Percentiles rank a stretch among this genome's conserved stretches.
Conservation (phyloP, 306 rosid genomes). For the Prunus mongolica region DNA sequence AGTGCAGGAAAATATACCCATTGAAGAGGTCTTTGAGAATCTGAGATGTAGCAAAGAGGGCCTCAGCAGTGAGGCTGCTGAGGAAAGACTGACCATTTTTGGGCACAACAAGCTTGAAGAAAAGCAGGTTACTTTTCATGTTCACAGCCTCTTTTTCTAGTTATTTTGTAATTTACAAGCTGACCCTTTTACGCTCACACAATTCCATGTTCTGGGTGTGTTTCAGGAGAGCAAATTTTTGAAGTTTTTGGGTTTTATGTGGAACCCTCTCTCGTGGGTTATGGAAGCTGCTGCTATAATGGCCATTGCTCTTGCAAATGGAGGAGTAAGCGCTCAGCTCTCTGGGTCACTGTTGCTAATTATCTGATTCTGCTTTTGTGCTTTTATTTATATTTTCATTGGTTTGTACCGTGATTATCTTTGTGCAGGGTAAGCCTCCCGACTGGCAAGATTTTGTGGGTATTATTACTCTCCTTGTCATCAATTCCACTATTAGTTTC, state of each 20-base stretch:
- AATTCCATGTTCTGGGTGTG: slow-evolving; percentile 25
- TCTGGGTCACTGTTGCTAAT: slow-evolving; percentile 10
- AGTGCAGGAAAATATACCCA: slow-evolving; percentile 93
- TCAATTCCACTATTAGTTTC: slow-evolving; percentile 96
- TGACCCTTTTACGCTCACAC: slow-evolving; percentile 8
- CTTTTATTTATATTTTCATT: not conserved
- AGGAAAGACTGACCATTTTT: slow-evolving; percentile 74
- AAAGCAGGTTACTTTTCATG: slow-evolving; percentile 45
- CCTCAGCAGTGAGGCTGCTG: slow-evolving; percentile 80
- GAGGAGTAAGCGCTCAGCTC: slow-evolving; percentile 63
- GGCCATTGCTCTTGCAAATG: slow-evolving; percentile 99
- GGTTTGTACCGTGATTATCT: not conserved
- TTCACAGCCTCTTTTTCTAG: not conserved
- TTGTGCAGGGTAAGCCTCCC: slow-evolving; percentile 78
- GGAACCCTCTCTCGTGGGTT: slow-evolving; percentile 99
- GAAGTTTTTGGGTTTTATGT: slow-evolving; percentile 96
- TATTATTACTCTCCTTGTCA: slow-evolving; percentile 79
- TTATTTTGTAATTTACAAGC: not conserved
- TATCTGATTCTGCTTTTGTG: slow-evolving; percentile 6
- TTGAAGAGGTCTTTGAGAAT: slow-evolving; percentile 93
- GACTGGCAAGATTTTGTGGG: slow-evolving; percentile 99
- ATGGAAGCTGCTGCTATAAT: slow-evolving; percentile 99
- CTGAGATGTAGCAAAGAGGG: slow-evolving; percentile 96
- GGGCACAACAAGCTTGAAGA: slow-evolving; percentile 98
- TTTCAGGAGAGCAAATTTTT: slow-evolving; percentile 85